Percentiles rank a stretch among this genome's conserved stretches.
phyloP scores from a whole-genome alignment of 768 basidiomycete genomes.

The Suillus occidentalis region DNA sequence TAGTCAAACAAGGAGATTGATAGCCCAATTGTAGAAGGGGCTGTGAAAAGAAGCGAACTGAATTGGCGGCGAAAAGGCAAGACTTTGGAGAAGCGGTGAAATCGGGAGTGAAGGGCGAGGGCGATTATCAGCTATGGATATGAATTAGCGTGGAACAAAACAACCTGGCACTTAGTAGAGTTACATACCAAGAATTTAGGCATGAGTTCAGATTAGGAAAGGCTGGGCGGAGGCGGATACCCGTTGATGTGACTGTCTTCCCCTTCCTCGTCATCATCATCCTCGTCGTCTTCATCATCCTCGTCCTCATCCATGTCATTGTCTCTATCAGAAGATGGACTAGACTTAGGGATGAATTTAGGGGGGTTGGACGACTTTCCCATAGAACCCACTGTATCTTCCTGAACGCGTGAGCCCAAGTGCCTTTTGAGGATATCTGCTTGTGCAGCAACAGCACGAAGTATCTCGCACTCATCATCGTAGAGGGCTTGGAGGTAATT shows the following conservation, averaged over 20 bases:
- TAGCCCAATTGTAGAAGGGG: neutral
- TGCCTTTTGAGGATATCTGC: neutral
- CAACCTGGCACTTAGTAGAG: too few relatives aligned
- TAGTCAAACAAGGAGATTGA: neutral
- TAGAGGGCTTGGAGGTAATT: neutral
- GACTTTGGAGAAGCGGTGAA: neutral
- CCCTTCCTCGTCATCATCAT: neutral
- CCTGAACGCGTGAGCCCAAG: neutral
- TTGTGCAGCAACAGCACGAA: neutral
- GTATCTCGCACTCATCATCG: neutral
- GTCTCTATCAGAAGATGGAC: neutral
- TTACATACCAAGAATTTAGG: neutral
- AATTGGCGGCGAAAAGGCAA: neutral
- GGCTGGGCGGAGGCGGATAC: neutral
- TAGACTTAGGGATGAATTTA: neutral
- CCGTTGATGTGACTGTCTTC: neutral
- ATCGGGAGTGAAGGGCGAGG: neutral
- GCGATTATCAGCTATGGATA: neutral
- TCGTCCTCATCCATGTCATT: neutral
- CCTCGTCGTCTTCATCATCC: neutral
- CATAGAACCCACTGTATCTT: neutral
- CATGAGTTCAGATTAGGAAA: neutral
- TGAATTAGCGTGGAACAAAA: neutral
- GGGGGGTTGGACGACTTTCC: neutral
- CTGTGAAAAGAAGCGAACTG: neutral